A percentile compares a stretch with the other conserved stretches of the same genome.
phyloP scores from a whole-genome alignment of 2,329 filamentous ascomycete genomes.

The Trichoderma semiorbis region DNA sequence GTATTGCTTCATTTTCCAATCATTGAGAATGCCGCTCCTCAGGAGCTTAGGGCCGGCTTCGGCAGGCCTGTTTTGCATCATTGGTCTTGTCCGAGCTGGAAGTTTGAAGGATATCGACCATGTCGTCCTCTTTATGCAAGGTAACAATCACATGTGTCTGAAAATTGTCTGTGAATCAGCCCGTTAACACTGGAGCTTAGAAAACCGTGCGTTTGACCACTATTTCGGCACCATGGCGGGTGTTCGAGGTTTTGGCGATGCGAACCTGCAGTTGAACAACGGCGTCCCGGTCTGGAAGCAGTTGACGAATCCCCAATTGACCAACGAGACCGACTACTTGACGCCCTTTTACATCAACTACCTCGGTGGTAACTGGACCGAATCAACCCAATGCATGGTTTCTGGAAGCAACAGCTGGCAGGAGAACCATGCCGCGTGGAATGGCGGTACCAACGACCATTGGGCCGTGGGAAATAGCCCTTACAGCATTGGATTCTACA shows the following conservation, averaged over 20 bases:
- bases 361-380: conserved; percentile 45
- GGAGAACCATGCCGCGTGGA: conserved; percentile 50
- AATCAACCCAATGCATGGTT: conserved; percentile 53
- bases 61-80: neutral
- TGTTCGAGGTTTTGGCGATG: conserved; percentile 53
- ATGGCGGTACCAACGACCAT: conserved; percentile 48
- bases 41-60: neutral
- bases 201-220: conserved; percentile 40
- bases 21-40: neutral
- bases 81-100: conserved; percentile 4
- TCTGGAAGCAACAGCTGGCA: conserved; percentile 51
- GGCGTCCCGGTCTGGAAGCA: conserved; percentile 46
- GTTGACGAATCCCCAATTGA: conserved; percentile 38
- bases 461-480: conserved; percentile 54
- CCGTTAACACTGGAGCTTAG: conserved; percentile 18
- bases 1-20: neutral
- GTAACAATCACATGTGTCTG: conserved; percentile 11
- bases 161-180: no score
- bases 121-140: conserved; percentile 58
- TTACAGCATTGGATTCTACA: conserved; percentile 50
- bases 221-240: conserved; percentile 56
- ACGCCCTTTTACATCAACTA: conserved; percentile 56
- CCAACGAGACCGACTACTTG: conserved; percentile 39
- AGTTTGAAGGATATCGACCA: conserved; percentile 46
- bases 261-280: conserved; percentile 50